A percentile compares a stretch with the other conserved stretches of the same genome.
Conservation (phyloP, 2,329 filamentous ascomycete genomes). For the Aureobasidium zeae region DNA sequence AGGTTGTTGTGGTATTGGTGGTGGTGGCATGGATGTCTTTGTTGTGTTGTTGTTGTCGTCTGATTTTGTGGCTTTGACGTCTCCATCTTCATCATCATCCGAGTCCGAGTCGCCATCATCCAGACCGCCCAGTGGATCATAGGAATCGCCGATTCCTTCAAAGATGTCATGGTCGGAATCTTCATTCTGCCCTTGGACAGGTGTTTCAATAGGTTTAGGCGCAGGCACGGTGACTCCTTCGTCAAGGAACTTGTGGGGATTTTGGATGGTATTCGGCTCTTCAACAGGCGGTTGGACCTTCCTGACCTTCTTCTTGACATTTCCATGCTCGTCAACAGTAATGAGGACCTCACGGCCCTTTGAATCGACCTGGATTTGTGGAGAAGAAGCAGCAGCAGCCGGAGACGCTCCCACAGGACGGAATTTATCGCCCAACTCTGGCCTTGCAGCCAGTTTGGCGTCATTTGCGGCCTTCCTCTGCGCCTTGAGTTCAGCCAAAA, state of each 20-base stretch:
- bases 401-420: slow-evolving; percentile 38
- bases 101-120: slow-evolving; percentile 40
- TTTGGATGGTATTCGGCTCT: slow-evolving; percentile 22
- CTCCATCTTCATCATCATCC: slow-evolving; percentile 12
- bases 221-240: slow-evolving; percentile 25
- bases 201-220: slow-evolving; percentile 37
- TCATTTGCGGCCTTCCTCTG: slow-evolving; percentile 40
- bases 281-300: slow-evolving; percentile 35
- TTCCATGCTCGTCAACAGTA: slow-evolving; percentile 50
- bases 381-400: not conserved
- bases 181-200: slow-evolving; percentile 20
- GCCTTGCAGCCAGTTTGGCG: slow-evolving; percentile 36
- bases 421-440: slow-evolving; percentile 46
- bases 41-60: not conserved
- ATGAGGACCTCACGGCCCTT: slow-evolving; percentile 50
- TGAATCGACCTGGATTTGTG: slow-evolving; percentile 34
- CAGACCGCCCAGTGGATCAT: slow-evolving; percentile 49
- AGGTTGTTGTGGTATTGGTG: slow-evolving; percentile 7
- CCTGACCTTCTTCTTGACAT: slow-evolving; percentile 51
- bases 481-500: slow-evolving; percentile 50
- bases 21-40: slow-evolving; percentile 15
- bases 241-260: slow-evolving; percentile 24
- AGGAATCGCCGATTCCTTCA: slow-evolving; percentile 49
- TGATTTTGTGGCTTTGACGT: not conserved
- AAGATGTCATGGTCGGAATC: slow-evolving; percentile 52